These are phyloP conservation scores for Geum urbanum DNA, from an alignment of 306 rosid genomes.

Conservation along the genomic window DNA sequence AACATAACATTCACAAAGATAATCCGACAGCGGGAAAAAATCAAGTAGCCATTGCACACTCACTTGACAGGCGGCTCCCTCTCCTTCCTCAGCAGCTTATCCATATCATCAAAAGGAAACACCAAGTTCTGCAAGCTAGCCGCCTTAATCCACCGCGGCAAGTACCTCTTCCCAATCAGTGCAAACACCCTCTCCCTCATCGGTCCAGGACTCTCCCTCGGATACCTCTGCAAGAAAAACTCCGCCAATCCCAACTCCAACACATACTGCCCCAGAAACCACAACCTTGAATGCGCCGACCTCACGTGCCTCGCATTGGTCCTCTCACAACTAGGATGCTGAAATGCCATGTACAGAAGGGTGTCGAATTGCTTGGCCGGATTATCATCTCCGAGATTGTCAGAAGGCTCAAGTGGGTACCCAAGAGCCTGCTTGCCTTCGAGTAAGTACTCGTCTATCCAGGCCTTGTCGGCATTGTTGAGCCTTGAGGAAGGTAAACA, in stretches of 20 bases:
- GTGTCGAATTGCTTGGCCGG: constrained; percentile 88
- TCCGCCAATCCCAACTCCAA: constrained; percentile 74
- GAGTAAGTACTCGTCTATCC: constrained; percentile 90
- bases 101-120: constrained; percentile 77
- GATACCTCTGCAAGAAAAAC: constrained; percentile 85
- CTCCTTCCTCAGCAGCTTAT: constrained; percentile 67
- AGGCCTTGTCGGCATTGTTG: constrained; percentile 69
- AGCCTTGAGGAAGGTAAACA: constrained; percentile 80
- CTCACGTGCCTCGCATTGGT: constrained; percentile 68
- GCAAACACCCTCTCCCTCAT: constrained; percentile 94
- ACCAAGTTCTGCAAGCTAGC: constrained; percentile 95
- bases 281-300: constrained; percentile 76
- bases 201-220: constrained; percentile 94
- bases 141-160: constrained; percentile 82
- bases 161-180: constrained; percentile 71
- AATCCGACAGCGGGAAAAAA: background rate
- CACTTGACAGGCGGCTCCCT: constrained; percentile 88
- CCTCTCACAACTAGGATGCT: constrained; percentile 85
- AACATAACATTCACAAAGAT: background rate
- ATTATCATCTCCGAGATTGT: constrained; percentile 61
- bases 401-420: constrained; percentile 80
- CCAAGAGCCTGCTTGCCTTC: constrained; percentile 96
- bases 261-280: constrained; percentile 84
- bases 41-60: constrained; percentile 28
- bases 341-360: constrained; percentile 88